Percentiles rank a stretch among this genome's conserved stretches.
Evolutionary conservation across 371 early-diverging fungal species (phyloP).

Genomic region (Syncephalastrum sp.): DNA sequence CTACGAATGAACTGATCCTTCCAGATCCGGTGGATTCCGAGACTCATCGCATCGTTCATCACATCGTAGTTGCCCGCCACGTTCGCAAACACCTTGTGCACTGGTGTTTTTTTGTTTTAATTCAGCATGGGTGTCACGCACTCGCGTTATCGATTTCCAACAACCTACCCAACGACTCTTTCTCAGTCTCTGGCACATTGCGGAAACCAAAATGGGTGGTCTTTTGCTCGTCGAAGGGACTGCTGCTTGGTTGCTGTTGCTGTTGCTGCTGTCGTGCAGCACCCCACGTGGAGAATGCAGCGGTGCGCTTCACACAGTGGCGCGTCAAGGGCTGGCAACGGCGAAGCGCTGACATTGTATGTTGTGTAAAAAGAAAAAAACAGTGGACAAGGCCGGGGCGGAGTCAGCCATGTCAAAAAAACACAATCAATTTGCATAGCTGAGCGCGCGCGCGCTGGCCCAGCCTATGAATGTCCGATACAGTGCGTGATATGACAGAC

Average conservation of each 20-base stretch:
- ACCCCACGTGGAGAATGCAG: conserved; percentile 18
- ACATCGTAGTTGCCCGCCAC: conserved; percentile 94
- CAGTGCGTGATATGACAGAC: too few species aligned
- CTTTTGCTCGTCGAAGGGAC: conserved; percentile 16
- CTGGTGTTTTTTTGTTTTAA: conserved; percentile 30
- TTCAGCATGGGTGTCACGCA: conserved; percentile 3
- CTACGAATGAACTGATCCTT: conserved; percentile 87
- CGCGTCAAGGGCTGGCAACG: too few species aligned
- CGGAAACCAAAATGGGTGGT: conserved; percentile 92
- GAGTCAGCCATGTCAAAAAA: too few species aligned
- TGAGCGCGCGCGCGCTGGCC: too few species aligned
- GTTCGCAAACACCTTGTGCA: conserved; percentile 87
- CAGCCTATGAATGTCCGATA: too few species aligned
- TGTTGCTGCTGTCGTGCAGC: conserved; percentile 13
- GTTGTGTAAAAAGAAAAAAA: too few species aligned
- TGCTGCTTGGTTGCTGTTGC: conserved; percentile 24
- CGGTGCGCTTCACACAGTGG: too few species aligned
- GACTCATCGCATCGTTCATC: conserved; percentile 97
- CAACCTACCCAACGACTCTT: conserved; percentile 76
- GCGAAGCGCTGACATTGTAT: too few species aligned
- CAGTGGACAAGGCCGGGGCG: too few species aligned
- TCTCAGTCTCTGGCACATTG: conserved; percentile 79
- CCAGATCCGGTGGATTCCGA: conserved; percentile 94
- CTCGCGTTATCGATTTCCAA: not conserved
- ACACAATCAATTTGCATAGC: too few species aligned